Base-by-base conservation (phyloP, 306 rosid genomes). In the Boehmeria nivea region DNA sequence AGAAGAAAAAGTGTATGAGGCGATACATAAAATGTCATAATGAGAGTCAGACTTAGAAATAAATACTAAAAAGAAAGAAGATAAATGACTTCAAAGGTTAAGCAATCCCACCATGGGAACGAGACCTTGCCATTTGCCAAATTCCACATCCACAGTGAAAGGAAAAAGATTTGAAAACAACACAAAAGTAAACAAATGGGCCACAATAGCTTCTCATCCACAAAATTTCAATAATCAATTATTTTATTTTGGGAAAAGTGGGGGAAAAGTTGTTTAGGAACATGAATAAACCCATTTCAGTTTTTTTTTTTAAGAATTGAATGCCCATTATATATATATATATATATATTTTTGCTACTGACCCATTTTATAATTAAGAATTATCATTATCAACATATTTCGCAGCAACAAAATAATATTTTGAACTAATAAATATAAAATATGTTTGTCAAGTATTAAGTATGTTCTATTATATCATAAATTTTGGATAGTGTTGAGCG, bases 161-260 rank as follows among this genome's bases (percentile, higher is more conserved):
- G 36, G 36, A 57, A 24, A 40, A 42, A 23, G 22, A 57, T 22
- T 21, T 57, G 23, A 39, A 57, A 40, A 21, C 34, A 57, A 24
- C 36, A 40, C 33, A 57, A 53, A 54, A 22, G 50, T 40, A 40
- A 16, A 57, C 26, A 23, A 31, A 19, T 40, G 40, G 68, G 59
- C 60, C 68, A 51, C 28, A 23, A 17, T 22, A 13, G 13, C 20
- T 27, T 51, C 15, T 63, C 43, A 40, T 25, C 51, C 68, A 63
- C 60, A 42, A 18, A 51, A 16, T 37, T 1, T 11, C 16, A 12
- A n/a, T n/a, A 20, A 8, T 6, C 6, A 21, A 60, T 2, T 20
- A 16, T 8, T 9, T 46, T 10, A 31, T 31, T 31, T 31, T 31
- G 8, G 9, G 5, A 4, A 31, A 4, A 4, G 5, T 31, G 36